Conservation (phyloP, 495 filamentous ascomycete species). For the Penicillium malachiteum region DNA sequence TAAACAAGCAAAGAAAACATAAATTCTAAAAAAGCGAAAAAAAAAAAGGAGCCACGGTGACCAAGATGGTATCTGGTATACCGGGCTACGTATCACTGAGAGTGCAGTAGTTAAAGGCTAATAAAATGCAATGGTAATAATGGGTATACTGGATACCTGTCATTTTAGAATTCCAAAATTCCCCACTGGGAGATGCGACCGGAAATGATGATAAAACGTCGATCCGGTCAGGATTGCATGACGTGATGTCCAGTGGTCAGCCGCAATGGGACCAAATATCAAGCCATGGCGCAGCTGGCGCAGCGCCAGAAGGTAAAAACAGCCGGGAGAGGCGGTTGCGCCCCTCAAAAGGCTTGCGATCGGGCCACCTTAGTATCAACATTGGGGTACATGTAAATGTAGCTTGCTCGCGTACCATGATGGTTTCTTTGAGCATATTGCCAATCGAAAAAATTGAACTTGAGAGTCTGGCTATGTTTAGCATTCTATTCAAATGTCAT, state of each 20-base stretch:
- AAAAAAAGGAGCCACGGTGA: constrained; percentile 1
- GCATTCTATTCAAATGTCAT: not conserved
- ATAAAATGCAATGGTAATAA: constrained; percentile 2
- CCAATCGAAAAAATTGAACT: not conserved
- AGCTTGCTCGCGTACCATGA: not conserved
- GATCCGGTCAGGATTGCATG: constrained; percentile 8
- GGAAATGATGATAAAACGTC: constrained; percentile 10
- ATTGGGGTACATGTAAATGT: not conserved
- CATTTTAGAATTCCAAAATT: constrained; percentile 8
- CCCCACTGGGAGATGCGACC: not conserved
- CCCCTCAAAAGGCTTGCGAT: constrained; percentile 2
- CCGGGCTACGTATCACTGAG: constrained; percentile 1
- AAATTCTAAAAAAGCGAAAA: constrained; percentile 4
- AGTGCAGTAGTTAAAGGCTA: not conserved
- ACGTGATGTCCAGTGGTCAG: constrained; percentile 1
- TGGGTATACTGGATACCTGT: constrained; percentile 10
- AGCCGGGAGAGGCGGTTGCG: not conserved
- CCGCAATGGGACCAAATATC: constrained; percentile 1
- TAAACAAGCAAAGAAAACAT: constrained; percentile 1
- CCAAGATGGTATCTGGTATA: constrained; percentile 5
- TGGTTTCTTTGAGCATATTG: not conserved
- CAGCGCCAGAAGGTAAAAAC: not conserved
- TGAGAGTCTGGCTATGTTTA: not conserved
- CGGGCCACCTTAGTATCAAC: not conserved
- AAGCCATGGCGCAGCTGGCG: constrained; percentile 5